A percentile compares a stretch with the other conserved stretches of the same genome.
Evolutionary conservation across 2,329 filamentous ascomycete genomes (phyloP).

Genomic region (Sclerotinia sclerotiorum): DNA sequence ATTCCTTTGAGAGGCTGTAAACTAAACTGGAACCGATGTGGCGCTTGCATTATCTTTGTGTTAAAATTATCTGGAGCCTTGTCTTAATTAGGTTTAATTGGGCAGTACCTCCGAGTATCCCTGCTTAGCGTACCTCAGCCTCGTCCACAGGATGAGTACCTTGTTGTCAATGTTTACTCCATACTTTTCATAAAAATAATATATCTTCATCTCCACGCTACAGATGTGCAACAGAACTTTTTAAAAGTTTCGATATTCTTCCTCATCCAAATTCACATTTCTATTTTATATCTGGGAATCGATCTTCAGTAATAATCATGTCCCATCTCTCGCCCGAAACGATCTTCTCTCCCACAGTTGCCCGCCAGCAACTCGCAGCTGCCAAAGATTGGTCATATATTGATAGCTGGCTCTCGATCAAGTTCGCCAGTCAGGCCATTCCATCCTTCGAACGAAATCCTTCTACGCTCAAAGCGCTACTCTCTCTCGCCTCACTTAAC

Average conservation of each 20-base stretch:
- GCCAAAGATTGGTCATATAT: conserved; percentile 91
- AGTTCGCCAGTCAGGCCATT: conserved; percentile 61
- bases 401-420: conserved; percentile 75
- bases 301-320: conserved; percentile 32
- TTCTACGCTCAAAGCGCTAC: conserved; percentile 73
- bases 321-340: conserved; percentile 47
- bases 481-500: conserved; percentile 72
- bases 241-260: neutral
- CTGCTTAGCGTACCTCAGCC: conserved; percentile 5
- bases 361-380: conserved; percentile 73
- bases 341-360: conserved; percentile 67
- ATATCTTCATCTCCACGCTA: conserved; percentile 9
- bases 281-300: neutral
- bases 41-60: neutral
- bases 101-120: neutral
- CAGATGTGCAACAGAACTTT: neutral
- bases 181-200: conserved; percentile 2
- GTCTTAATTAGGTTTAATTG: neutral
- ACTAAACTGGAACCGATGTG: neutral
- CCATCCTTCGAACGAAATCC: conserved; percentile 84
- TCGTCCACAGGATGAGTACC: neutral
- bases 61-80: neutral
- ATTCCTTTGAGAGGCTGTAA: neutral
- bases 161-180: neutral
- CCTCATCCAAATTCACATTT: neutral